phyloP scores from a whole-genome alignment of 2,329 filamentous ascomycete genomes.

The Fusarium newnesense region DNA sequence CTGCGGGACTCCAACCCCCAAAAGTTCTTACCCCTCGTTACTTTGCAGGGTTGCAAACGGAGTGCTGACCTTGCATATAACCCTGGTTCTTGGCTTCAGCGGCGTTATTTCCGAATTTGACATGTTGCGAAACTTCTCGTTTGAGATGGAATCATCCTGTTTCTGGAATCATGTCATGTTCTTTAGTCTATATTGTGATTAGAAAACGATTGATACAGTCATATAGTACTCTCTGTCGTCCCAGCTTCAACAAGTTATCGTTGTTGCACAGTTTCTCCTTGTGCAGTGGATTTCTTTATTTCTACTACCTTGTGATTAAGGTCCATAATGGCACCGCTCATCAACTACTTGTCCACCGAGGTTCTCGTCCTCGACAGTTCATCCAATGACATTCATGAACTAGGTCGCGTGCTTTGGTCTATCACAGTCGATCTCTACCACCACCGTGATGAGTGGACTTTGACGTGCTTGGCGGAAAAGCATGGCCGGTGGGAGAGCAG shows the following conservation, averaged over 20 bases:
- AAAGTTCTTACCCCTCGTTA: not conserved
- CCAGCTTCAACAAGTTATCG: not conserved
- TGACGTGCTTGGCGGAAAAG: constrained; percentile 9
- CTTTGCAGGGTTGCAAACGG: not conserved
- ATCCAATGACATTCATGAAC: constrained; percentile 1
- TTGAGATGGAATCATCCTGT: not conserved
- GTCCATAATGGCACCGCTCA: not conserved
- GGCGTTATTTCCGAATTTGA: not conserved
- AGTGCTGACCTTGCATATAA: not conserved
- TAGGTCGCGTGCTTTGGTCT: constrained; percentile 17
- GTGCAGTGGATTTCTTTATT: no score
- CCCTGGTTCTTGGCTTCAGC: not conserved
- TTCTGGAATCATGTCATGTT: not conserved
- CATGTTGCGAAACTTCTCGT: not conserved
- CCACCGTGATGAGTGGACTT: constrained; percentile 14
- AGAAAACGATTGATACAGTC: not conserved
- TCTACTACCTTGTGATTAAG: not conserved
- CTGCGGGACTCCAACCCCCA: not conserved
- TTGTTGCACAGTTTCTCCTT: not conserved
- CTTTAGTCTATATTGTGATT: no score
- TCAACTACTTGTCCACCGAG: not conserved
- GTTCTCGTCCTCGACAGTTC: not conserved
- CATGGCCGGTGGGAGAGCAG: not conserved
- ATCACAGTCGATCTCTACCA: constrained; percentile 10
- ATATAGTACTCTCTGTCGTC: not conserved